These are phyloP conservation scores for Wickerhamomyces sydowiorum DNA, from an alignment of 805 yeast species.

Conservation along the genomic window DNA sequence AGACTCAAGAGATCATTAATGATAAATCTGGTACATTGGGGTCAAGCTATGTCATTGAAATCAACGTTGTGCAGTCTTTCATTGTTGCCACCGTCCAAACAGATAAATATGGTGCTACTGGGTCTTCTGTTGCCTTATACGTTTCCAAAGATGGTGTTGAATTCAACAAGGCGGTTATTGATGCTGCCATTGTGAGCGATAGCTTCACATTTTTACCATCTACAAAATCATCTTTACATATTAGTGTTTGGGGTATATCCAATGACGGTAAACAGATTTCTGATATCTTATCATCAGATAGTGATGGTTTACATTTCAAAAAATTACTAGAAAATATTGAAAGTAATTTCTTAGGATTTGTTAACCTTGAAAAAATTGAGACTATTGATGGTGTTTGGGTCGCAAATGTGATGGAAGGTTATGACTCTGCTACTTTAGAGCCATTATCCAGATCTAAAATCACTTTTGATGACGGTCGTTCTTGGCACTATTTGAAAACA, in stretches of 20 bases:
- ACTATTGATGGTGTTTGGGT: conserved; percentile 67
- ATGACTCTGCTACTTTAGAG: conserved; percentile 7
- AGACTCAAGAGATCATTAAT: conserved; percentile 23
- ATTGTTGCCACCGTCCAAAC: conserved; percentile 27
- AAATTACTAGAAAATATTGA: conserved; percentile 35
- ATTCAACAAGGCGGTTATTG: conserved; percentile 30
- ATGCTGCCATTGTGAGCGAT: conserved; percentile 13
- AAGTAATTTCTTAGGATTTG: conserved; percentile 22
- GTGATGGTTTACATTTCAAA: conserved; percentile 45
- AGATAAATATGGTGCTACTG: conserved; percentile 13
- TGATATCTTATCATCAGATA: conserved; percentile 32
- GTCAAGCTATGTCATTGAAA: conserved; percentile 25
- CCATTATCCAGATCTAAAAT: conserved; percentile 27
- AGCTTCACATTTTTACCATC: conserved; percentile 29
- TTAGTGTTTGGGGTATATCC: conserved; percentile 24
- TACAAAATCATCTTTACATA: conserved; percentile 32
- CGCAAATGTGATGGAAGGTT: conserved; percentile 30
- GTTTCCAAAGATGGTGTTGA: conserved; percentile 28
- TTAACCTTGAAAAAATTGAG: conserved; percentile 34
- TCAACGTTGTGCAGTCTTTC: conserved; percentile 26
- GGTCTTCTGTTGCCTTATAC: conserved; percentile 17
- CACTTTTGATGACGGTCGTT: conserved; percentile 34
- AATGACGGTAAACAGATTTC: conserved; percentile 18
- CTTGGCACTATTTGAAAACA: conserved; percentile 27
- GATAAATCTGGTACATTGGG: conserved; percentile 26